Conservation (phyloP, 2,329 filamentous ascomycete genomes). For the Chaetomium globosum region DNA sequence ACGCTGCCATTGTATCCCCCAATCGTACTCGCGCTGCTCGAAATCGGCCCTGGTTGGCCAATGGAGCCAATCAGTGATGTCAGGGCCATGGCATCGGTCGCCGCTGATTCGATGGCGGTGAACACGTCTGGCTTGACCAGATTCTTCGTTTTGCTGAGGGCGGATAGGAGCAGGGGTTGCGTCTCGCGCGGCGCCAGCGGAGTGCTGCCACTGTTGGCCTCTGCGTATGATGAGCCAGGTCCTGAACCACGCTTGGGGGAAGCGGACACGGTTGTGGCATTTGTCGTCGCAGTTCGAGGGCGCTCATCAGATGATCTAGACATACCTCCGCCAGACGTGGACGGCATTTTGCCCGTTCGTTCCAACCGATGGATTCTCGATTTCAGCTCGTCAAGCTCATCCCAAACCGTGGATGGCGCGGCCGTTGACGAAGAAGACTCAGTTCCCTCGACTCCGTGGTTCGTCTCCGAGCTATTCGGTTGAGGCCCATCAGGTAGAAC, state of each 20-base stretch:
- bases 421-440: conserved; percentile 88
- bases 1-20: conserved; percentile 51
- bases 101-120: conserved; percentile 76
- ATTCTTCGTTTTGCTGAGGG: conserved; percentile 75
- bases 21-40: conserved; percentile 66
- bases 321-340: conserved; percentile 79
- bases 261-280: conserved; percentile 84
- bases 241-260: conserved; percentile 70
- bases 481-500: conserved; percentile 43
- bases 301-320: conserved; percentile 75
- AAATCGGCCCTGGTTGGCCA: conserved; percentile 69
- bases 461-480: conserved; percentile 43
- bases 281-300: conserved; percentile 87
- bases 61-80: conserved; percentile 75
- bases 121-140: conserved; percentile 73
- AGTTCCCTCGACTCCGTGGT: conserved; percentile 64
- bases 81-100: conserved; percentile 77
- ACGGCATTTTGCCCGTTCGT: conserved; percentile 81
- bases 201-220: conserved; percentile 45
- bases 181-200: conserved; percentile 55
- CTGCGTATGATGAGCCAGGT: conserved; percentile 45
- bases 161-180: conserved; percentile 78
- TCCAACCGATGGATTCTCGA: conserved; percentile 89
- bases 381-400: conserved; percentile 94
- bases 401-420: conserved; percentile 93